Evolutionary conservation across 352 stramenopile genomes (phyloP), one percentile per base, ranked within the genome.

Genomic region (Pythium aristosporum): DNA sequence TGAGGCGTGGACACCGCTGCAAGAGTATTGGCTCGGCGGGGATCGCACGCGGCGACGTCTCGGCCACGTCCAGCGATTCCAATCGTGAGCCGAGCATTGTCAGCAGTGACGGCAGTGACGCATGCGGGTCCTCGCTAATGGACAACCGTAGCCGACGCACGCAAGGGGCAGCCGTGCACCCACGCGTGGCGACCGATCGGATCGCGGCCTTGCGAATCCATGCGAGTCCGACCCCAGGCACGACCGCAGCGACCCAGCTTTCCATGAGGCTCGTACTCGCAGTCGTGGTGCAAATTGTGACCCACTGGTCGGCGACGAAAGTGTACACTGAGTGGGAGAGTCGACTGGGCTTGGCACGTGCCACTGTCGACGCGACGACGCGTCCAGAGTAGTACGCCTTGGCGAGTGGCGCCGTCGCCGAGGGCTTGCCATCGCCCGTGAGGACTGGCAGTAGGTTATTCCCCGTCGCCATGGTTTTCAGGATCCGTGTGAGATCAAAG

Each of bases 241-340:
- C 32, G 20, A 57, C 50, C 7, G 21, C 50, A 16, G 18, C 30
- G 9, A 57, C 30, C 50, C 50, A 57, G 32, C 32, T 41, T 32
- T 21, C 23, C 25, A 55, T 41, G 16, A 41, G 11, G 9, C 12
- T 41, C 8, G 48, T 57, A 10, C 8, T 32, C 5, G 16, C 32
- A 4, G 50, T 34, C 20, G 32, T 44, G 6, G 36, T 46, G 18
- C 50, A 57, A 4, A 57, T 42, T 18, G 30, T 46, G 18, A 44
- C 50, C 36, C 30, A 46, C 18, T 23, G 16, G 18, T 44, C 30
- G 4, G 20, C 10, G 21, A 3, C 11, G n/a, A 52, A 52, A 5
- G 46, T 36, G 15, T 52, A 20, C 10, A 52, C 46, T 23, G 46
- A 52, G 46, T 52, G 46, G n/a, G 46, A 52, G 46, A 52, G 28